Base-by-base conservation (phyloP, 1,284 basidiomycete species). In the Irpex lacteus region DNA sequence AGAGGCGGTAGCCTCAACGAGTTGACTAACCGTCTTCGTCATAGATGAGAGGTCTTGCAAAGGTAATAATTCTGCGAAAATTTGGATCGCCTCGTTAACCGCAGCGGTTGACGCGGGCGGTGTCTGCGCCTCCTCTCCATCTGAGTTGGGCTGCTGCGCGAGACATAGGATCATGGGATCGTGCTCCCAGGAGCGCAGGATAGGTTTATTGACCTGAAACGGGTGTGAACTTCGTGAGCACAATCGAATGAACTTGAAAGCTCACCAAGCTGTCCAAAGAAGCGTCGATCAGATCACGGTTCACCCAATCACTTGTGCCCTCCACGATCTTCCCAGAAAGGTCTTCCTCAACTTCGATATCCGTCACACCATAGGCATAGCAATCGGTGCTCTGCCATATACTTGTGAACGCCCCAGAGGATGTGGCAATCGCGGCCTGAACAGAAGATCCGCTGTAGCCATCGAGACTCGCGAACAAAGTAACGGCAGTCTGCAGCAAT, bases 291-390 rank as follows among this genome's bases (percentile, higher is more conserved):
- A 81, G 84, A 76, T 95, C 95, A 44, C 92, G 80, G 71, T 95
- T 94, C 67, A 92, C 76, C 70, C 84, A 82, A 66, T 91, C 86
- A 52, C 82, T 76, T 59, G 73, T 68, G 58, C 77, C 73, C 54
- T 76, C 78, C 5, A 63, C 60, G 13, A 62, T 62, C 26, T 70
- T 75, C 66, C 66, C 76, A 64, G 68, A 59, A 4, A 74, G 75
- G 60, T 81, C 76, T 60, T 86, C 83, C 7, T 78, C 74, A 11
- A 86, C 74, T 50, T 87, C 83, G 26, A 92, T 78, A 60, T 87
- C 93, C 1, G 95, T 95, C 8, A 98, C 87, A 2, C 97, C 98
- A 76, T 94, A 97, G 0, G 91, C 96, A 75, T 96, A 97, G 0
- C 95, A 94, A 73, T 98, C 97, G 0, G 85, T 81, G 62, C 87